Conservation (phyloP, 2,329 filamentous ascomycete genomes). For the Penicillium frequentans region DNA sequence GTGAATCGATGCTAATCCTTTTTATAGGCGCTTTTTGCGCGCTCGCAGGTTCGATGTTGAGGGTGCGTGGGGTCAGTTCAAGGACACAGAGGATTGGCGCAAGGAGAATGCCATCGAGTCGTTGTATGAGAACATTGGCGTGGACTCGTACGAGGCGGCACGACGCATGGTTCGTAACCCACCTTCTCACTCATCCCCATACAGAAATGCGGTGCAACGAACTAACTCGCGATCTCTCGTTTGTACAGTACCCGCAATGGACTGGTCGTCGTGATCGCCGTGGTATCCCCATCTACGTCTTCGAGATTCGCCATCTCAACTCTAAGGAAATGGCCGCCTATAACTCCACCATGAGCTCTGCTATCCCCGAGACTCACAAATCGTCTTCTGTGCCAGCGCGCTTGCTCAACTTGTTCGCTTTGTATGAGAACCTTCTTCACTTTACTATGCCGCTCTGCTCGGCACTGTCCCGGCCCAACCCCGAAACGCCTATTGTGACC, state of each 20-base stretch:
- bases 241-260: conserved; percentile 82
- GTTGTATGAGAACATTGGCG: conserved; percentile 83
- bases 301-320: conserved; percentile 80
- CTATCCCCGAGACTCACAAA: conserved; percentile 59
- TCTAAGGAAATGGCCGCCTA: conserved; percentile 78
- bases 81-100: conserved; percentile 85
- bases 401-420: conserved; percentile 80
- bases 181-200: no score
- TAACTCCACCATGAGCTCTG: conserved; percentile 53
- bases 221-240: conserved; percentile 19
- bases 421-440: conserved; percentile 89
- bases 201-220: no score
- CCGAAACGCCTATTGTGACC: conserved; percentile 83
- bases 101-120: conserved; percentile 73
- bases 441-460: conserved; percentile 86
- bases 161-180: conserved; percentile 61
- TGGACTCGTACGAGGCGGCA: conserved; percentile 79
- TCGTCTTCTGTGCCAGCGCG: conserved; percentile 61
- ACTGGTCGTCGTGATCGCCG: conserved; percentile 85
- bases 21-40: conserved; percentile 73
- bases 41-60: conserved; percentile 76
- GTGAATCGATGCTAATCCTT: neutral
- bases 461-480: conserved; percentile 70
- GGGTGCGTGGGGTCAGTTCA: conserved; percentile 81
- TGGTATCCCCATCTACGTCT: conserved; percentile 90